These are phyloP conservation scores for Vaccinium macrocarpon DNA, from an alignment of 148 eudicot species.

Conservation along the genomic window DNA sequence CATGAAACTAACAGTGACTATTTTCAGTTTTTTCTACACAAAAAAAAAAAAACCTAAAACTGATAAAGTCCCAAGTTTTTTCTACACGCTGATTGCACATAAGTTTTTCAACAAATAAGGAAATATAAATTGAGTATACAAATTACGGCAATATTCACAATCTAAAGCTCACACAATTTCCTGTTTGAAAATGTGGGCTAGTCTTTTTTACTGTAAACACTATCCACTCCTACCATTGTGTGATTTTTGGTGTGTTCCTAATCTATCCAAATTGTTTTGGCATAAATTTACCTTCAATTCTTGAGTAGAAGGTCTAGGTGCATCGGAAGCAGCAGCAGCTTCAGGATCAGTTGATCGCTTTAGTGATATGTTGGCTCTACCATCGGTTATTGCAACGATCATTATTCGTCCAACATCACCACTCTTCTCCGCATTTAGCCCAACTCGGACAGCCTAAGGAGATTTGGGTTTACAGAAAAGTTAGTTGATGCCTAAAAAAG, in stretches of 20 bases:
- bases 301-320: constrained; percentile 73
- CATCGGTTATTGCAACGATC: constrained; percentile 96
- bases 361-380: constrained; percentile 93
- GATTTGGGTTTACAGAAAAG: constrained; percentile 8
- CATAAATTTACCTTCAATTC: constrained; percentile 66
- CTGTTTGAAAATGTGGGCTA: not conserved
- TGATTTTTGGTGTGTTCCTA: not conserved
- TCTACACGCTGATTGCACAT: not conserved
- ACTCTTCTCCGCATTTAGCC: constrained; percentile 93
- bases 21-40: not conserved
- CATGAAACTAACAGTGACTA: not conserved
- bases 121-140: too few species aligned
- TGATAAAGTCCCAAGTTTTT: not conserved
- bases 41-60: not conserved
- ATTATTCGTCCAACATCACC: constrained; percentile 95
- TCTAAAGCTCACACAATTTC: not conserved
- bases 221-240: not conserved
- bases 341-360: constrained; percentile 94
- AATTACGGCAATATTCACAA: not conserved
- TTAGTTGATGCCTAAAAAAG: not conserved
- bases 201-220: not conserved
- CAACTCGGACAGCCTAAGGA: constrained; percentile 86
- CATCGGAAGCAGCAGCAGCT: constrained; percentile 54
- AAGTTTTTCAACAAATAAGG: not conserved
- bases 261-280: not conserved